Evolutionary conservation across 2,329 filamentous ascomycete genomes (phyloP), one percentile per base, ranked within the genome.

Genomic region (Scedosporium minutisporum): DNA sequence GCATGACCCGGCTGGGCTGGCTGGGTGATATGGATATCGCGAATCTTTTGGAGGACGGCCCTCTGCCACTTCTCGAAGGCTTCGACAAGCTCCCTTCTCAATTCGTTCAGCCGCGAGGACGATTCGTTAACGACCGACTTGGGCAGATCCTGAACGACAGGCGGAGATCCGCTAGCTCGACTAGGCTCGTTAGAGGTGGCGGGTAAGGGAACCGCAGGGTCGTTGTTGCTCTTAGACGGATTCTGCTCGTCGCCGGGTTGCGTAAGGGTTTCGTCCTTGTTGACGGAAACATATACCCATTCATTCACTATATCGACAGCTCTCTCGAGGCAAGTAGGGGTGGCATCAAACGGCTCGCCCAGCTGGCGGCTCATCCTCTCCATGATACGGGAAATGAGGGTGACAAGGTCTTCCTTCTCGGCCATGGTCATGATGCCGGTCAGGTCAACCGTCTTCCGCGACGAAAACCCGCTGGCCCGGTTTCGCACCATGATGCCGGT

Each of bases 61-160:
- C 85, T 80, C 68, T 90, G 84, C 93, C 93, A 97, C 66, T 91
- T 88, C 63, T 89, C 86, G 71, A 93, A 96, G 70, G 88, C 86
- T 6, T 80, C 76, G 4, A 96, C 71, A 1, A 87, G 82, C 62
- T 88, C 86, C 65, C 83, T 85, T 76, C 87, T 92, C 68, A 92
- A 74, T 68, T 90, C 87, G 63, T 81, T 76, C 65, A 88, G 80
- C 63, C 79, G 74, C 4, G 77, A 73, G 41, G 73, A 76, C 62
- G 78, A 75, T 23, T 71, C 66, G 44, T 72, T 46, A 14, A 63
- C 63, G 18, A 14, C 57, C 3, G 55, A 16, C 44, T 29, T 51
- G 68, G 67, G 29, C 18, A 62, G 25, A 21, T n/a, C 18, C 27
- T 61, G 58, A 6, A 27, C 46, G 2, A 29, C 7, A 14, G 21